Conservation (phyloP, 2,329 filamentous ascomycete species). For the Hymenoscyphus fructigenus region DNA sequence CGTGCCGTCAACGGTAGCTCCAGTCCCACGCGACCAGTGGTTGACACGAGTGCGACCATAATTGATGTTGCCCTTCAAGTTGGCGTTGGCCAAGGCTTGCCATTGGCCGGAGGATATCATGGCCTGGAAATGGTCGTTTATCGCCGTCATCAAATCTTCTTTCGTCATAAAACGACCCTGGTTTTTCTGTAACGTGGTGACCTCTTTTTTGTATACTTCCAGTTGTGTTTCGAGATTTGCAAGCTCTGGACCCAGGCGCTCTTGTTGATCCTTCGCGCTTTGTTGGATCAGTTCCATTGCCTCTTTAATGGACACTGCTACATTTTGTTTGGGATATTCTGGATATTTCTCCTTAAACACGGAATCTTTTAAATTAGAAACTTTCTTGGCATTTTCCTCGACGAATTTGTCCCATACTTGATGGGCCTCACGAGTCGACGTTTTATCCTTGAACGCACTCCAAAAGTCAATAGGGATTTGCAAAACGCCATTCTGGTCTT, state of each 20-base stretch:
- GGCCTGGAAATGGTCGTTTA: slow-evolving; percentile 19
- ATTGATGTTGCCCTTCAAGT: slow-evolving; percentile 24
- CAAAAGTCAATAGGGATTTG: slow-evolving; percentile 63
- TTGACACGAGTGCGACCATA: slow-evolving; percentile 55
- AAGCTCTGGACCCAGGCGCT: slow-evolving; percentile 23
- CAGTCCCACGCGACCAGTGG: slow-evolving; percentile 66
- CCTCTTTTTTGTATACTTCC: slow-evolving; percentile 16
- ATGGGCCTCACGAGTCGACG: slow-evolving; percentile 35
- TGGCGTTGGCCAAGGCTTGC: slow-evolving; percentile 29
- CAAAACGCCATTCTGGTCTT: slow-evolving; percentile 50
- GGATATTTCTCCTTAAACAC: slow-evolving; percentile 27
- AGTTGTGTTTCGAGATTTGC: slow-evolving; percentile 19
- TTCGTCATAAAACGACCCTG: slow-evolving; percentile 6
- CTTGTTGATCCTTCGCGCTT: slow-evolving; percentile 54
- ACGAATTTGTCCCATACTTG: slow-evolving; percentile 21
- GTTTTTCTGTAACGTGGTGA: slow-evolving; percentile 16
- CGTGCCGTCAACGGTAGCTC: slow-evolving; percentile 61
- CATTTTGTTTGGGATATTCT: slow-evolving; percentile 23
- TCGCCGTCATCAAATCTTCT: slow-evolving; percentile 24
- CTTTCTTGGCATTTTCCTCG: slow-evolving; percentile 19
- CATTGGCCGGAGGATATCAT: slow-evolving; percentile 29
- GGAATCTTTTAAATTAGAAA: slow-evolving; percentile 12
- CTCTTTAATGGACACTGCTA: slow-evolving; percentile 23
- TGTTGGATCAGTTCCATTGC: slow-evolving; percentile 95
- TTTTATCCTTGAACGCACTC: slow-evolving; percentile 58